phyloP scores from a whole-genome alignment of 2,329 filamentous ascomycete genomes.

The Seiridium unicorne region DNA sequence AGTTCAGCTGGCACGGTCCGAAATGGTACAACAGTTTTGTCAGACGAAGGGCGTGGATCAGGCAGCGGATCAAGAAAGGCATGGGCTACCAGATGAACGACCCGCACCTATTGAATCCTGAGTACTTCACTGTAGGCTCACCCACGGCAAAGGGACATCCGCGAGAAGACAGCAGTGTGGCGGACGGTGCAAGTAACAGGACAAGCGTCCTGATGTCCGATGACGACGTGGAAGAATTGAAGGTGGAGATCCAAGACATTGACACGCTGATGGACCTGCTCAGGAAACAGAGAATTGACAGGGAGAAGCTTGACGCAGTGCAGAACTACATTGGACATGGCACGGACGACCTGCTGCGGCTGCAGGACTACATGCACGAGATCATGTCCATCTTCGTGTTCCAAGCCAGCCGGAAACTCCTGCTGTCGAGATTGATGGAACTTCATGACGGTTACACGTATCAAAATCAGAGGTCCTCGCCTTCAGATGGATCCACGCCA shows the following conservation, averaged over 20 bases:
- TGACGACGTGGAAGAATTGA: slow-evolving; percentile 43
- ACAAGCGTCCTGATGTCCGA: slow-evolving; percentile 23
- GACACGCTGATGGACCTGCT: slow-evolving; percentile 68
- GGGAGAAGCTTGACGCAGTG: slow-evolving; percentile 85
- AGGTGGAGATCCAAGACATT: slow-evolving; percentile 60
- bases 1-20: slow-evolving; percentile 82
- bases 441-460: slow-evolving; percentile 48
- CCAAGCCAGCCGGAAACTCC: slow-evolving; percentile 77
- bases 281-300: slow-evolving; percentile 73
- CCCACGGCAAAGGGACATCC: slow-evolving; percentile 40
- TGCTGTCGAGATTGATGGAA: slow-evolving; percentile 70
- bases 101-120: slow-evolving; percentile 66
- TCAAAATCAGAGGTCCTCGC: slow-evolving; percentile 14
- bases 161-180: slow-evolving; percentile 34
- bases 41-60: slow-evolving; percentile 82
- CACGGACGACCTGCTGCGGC: slow-evolving; percentile 70
- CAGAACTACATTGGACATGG: slow-evolving; percentile 79
- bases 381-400: slow-evolving; percentile 89
- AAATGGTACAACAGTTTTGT: slow-evolving; percentile 96
- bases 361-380: slow-evolving; percentile 76
- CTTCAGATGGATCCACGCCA: slow-evolving; percentile 25
- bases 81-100: slow-evolving; percentile 43
- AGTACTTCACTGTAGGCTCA: slow-evolving; percentile 77
- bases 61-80: slow-evolving; percentile 69
- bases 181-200: slow-evolving; percentile 23